A percentile compares a stretch with the other conserved stretches of the same genome.
These are phyloP conservation scores for Cystoderma amianthinum DNA, from an alignment of 768 basidiomycete genomes.

Conservation along the genomic window DNA sequence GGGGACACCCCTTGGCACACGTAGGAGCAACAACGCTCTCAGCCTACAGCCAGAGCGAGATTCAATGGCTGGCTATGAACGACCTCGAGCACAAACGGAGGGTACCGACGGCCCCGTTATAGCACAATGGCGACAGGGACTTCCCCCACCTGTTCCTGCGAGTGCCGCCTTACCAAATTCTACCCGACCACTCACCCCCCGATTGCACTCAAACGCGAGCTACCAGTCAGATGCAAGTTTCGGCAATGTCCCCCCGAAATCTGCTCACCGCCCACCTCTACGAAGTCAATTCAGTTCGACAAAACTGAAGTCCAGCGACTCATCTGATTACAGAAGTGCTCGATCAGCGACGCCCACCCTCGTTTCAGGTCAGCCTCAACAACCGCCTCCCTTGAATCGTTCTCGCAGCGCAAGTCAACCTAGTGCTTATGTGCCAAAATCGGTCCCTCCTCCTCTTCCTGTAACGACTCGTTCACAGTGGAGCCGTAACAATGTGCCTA, in stretches of 20 bases:
- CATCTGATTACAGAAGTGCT: slow-evolving; percentile 23
- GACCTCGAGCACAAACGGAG: slow-evolving; percentile 65
- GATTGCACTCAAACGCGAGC: slow-evolving; percentile 37
- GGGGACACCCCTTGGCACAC: slow-evolving; percentile 62
- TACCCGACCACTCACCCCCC: slow-evolving; percentile 36
- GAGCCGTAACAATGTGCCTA: slow-evolving; percentile 36
- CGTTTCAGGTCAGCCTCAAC: slow-evolving; percentile 11
- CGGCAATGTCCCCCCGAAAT: slow-evolving; percentile 21
- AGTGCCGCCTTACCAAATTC: slow-evolving; percentile 17
- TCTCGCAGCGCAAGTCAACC: slow-evolving; percentile 81
- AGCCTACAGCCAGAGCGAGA: slow-evolving; percentile 57
- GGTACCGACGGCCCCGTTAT: slow-evolving; percentile 57
- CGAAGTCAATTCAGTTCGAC: slow-evolving; percentile 71
- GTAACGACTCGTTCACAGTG: slow-evolving; percentile 27
- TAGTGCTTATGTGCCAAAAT: slow-evolving; percentile 54
- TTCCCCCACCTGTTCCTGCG: slow-evolving; percentile 24
- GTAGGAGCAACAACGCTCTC: slow-evolving; percentile 46
- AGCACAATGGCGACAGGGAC: slow-evolving; percentile 54
- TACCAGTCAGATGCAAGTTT: slow-evolving; percentile 41
- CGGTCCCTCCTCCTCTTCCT: slow-evolving; percentile 44
- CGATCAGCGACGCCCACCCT: slow-evolving; percentile 25
- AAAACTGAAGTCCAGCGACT: slow-evolving; percentile 44
- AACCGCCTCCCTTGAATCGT: slow-evolving; percentile 36
- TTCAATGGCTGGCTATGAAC: slow-evolving; percentile 35
- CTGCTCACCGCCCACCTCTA: slow-evolving; percentile 36